These are phyloP conservation scores for Podila horticola DNA, from an alignment of 192 early-diverging fungal species.

Conservation along the genomic window DNA sequence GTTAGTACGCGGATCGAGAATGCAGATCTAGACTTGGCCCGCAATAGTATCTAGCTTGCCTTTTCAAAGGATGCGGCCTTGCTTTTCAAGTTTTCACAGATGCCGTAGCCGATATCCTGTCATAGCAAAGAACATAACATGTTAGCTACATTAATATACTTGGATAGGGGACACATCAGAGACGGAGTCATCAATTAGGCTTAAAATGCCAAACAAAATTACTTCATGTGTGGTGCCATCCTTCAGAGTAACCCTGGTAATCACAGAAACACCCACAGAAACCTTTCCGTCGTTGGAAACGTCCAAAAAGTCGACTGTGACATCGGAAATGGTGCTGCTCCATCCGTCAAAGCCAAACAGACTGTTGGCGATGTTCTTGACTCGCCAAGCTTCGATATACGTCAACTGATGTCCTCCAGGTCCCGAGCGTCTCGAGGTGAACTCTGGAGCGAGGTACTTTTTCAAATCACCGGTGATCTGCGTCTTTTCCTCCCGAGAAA, in stretches of 20 bases:
- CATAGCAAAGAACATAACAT: background rate
- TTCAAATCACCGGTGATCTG: conserved; percentile 50
- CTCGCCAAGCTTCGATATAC: conserved; percentile 88
- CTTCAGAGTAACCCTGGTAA: conserved; percentile 84
- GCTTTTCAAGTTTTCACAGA: conserved; percentile 76
- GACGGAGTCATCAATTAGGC: background rate
- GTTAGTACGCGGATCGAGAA: background rate
- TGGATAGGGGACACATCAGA: background rate
- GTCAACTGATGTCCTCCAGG: conserved; percentile 74
- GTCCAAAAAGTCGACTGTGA: conserved; percentile 83
- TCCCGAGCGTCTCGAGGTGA: conserved; percentile 69
- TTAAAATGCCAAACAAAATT: background rate
- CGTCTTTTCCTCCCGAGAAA: conserved; percentile 28
- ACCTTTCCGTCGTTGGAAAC: conserved; percentile 53
- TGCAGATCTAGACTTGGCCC: background rate
- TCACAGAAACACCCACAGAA: conserved; percentile 77
- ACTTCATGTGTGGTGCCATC: conserved; percentile 91
- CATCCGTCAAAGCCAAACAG: conserved; percentile 97
- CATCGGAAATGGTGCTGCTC: conserved; percentile 77
- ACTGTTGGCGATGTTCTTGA: conserved; percentile 89
- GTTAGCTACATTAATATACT: background rate
- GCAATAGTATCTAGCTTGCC: conserved; percentile 46
- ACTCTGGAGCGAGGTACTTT: conserved; percentile 76
- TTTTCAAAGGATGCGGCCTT: conserved; percentile 89
- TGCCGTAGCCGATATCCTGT: conserved; percentile 90